Percentiles rank a stretch among this genome's conserved stretches.
These are phyloP conservation scores for Cylindrotheca fusiformis DNA, from an alignment of 108 stramenopile species.

Conservation along the genomic window DNA sequence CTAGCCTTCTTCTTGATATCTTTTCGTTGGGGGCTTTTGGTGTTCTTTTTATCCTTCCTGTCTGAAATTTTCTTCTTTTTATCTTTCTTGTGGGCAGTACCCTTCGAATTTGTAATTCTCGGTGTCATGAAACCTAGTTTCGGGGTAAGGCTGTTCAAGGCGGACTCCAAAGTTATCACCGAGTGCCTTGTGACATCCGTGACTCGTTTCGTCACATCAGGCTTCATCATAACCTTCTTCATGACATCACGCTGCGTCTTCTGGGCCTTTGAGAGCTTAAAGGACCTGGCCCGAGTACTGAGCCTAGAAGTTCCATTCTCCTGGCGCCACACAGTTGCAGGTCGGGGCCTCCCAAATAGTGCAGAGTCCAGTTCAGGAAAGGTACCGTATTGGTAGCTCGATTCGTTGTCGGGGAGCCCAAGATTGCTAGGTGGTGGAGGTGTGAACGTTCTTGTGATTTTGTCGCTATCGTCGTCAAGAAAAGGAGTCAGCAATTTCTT, in stretches of 20 bases:
- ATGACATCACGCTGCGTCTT: conserved; percentile 28
- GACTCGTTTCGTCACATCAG: conserved; percentile 4
- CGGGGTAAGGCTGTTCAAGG: conserved; percentile 9
- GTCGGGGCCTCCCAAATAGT: conserved; percentile 38
- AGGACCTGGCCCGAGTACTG: background rate
- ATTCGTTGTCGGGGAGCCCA: conserved; percentile 45
- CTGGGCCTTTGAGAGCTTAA: background rate
- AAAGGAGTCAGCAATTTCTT: conserved; percentile 72
- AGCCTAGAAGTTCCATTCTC: background rate
- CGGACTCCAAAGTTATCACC: conserved; percentile 29
- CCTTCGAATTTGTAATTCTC: background rate
- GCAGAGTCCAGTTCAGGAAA: conserved; percentile 42
- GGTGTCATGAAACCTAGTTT: background rate
- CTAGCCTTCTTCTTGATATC: background rate
- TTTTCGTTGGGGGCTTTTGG: background rate
- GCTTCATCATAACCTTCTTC: conserved; percentile 14
- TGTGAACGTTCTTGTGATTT: conserved; percentile 39
- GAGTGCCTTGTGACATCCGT: conserved; percentile 11
- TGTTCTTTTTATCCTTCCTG: background rate
- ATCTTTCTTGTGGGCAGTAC: too few species aligned
- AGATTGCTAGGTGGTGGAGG: conserved; percentile 52
- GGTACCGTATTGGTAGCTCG: conserved; percentile 35
- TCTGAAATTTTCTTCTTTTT: background rate
- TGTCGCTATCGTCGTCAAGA: conserved; percentile 49
- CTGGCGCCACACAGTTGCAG: conserved; percentile 26